These are phyloP conservation scores for Aegilops bicornis DNA, from an alignment of 176 grass and related monocot species.

Conservation along the genomic window DNA sequence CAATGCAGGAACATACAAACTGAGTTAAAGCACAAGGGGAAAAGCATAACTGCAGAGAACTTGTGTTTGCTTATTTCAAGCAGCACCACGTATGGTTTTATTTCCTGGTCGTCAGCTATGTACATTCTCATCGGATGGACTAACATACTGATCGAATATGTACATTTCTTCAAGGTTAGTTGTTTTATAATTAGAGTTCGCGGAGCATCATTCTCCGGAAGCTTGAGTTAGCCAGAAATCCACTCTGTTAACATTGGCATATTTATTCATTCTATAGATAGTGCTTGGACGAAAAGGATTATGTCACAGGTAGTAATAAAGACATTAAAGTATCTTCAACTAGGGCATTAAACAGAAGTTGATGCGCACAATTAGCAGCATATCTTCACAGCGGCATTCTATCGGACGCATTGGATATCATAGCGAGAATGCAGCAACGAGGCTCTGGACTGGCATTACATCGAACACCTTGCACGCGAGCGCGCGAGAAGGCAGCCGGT, in stretches of 20 bases:
- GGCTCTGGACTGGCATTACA: slow-evolving; percentile 10
- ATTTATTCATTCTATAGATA: neutral
- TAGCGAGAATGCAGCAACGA: neutral
- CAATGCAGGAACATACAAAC: neutral
- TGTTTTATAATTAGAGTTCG: neutral
- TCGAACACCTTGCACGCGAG: slow-evolving; percentile 37
- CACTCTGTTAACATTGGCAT: neutral
- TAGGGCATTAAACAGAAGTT: neutral
- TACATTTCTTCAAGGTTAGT: neutral
- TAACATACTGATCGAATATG: neutral
- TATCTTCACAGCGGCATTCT: neutral
- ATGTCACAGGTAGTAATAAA: neutral
- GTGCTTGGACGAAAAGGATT: neutral
- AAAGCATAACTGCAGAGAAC: neutral
- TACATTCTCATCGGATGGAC: neutral
- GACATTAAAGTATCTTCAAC: neutral
- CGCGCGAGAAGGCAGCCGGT: neutral
- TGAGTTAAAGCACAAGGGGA: neutral
- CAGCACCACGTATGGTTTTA: neutral
- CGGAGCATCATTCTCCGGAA: neutral
- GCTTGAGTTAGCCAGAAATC: neutral
- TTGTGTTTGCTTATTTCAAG: neutral
- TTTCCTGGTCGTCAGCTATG: neutral
- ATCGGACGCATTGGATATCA: neutral
- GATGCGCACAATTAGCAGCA: neutral